Base-by-base conservation (phyloP, 331 rosid genomes). In the Arachis monticola region DNA sequence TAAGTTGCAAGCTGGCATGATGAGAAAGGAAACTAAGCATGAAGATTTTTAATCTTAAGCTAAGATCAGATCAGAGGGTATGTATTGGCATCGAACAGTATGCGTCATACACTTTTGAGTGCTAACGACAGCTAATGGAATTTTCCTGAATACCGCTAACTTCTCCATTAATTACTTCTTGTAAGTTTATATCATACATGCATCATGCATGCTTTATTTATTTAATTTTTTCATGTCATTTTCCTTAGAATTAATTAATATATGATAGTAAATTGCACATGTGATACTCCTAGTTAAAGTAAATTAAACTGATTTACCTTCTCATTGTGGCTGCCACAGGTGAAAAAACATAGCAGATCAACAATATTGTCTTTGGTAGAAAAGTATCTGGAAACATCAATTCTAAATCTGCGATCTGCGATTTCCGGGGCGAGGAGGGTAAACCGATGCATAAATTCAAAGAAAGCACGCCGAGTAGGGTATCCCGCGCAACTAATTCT, bases 401-500 rank as follows among this genome's bases (percentile, higher is more conserved):
- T 64, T 17, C 17, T 44, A 71, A 41, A 73, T 42, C 44, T 3
- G 77, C 51, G 72, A 52, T 87, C 93, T 68, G 86, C 50, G 78
- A 71, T 84, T 82, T 95, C 97, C 11, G 96, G 89, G 48, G 97
- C 96, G 72, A 95, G 95, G 75, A 92, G 87, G 79, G 91, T 87
- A 71, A 95, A 92, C 61, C 99, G 85, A 64, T 95, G 88, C 57
- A 82, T 74, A 81, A 95, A 95, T 79, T 95, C 97, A 77, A 87
- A 92, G 80, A 95, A 95, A 30, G 97, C 85, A 53, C 88, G 93
- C 12, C 99, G 91, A 42, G 99, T 95, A 82, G 99, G 99, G 82
- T 92, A 95, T 81, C 99, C 99, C 66, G 99, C 99, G 79, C 97
- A 90, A 77, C 99, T 95, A 71, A 95, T 95, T 86, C 99, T 89